Percentiles rank a stretch among this genome's conserved stretches.
Conservation (phyloP, 345 rosid species). For the Citrus unshiu region DNA sequence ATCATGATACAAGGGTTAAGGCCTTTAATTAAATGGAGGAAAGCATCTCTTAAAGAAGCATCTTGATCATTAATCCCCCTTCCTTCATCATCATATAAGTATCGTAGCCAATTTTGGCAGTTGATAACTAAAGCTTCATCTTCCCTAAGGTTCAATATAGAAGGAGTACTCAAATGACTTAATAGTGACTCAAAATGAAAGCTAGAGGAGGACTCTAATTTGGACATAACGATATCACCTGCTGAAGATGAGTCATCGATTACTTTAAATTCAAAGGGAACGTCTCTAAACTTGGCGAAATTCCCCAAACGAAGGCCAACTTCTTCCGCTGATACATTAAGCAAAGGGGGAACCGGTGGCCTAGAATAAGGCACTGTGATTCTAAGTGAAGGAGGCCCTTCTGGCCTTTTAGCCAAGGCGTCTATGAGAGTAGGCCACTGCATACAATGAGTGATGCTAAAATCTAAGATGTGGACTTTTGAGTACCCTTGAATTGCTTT, state of each 20-base stretch:
- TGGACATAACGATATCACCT: conserved; percentile 5
- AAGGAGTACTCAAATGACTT: conserved; percentile 29
- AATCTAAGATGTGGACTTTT: conserved; percentile 56
- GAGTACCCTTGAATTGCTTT: conserved; percentile 46
- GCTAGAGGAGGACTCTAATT: conserved; percentile 12
- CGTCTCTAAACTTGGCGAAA: conserved; percentile 52
- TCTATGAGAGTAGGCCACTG: conserved; percentile 79
- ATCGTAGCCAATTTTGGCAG: conserved; percentile 70
- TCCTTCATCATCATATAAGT: conserved; percentile 37
- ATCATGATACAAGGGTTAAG: conserved; percentile 45
- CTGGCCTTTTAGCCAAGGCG: conserved; percentile 54
- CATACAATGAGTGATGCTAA: conserved; percentile 69
- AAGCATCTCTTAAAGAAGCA: conserved; percentile 35
- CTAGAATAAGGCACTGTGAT: conserved; percentile 51
- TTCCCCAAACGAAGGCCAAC: conserved; percentile 54
- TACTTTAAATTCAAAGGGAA: conserved; percentile 53
- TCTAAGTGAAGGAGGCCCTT: conserved; percentile 64
- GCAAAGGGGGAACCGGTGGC: conserved; percentile 59
- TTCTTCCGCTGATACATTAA: conserved; percentile 45
- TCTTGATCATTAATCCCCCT: conserved; percentile 3
- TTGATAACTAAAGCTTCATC: conserved; percentile 64
- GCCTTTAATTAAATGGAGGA: conserved; percentile 36
- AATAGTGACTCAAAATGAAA: conserved; percentile 36
- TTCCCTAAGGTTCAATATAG: conserved; percentile 27
- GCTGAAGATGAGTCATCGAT: conserved; percentile 18